Evolutionary conservation across 2,329 filamentous ascomycete species (phyloP).

Genomic region (Fusarium udum): DNA sequence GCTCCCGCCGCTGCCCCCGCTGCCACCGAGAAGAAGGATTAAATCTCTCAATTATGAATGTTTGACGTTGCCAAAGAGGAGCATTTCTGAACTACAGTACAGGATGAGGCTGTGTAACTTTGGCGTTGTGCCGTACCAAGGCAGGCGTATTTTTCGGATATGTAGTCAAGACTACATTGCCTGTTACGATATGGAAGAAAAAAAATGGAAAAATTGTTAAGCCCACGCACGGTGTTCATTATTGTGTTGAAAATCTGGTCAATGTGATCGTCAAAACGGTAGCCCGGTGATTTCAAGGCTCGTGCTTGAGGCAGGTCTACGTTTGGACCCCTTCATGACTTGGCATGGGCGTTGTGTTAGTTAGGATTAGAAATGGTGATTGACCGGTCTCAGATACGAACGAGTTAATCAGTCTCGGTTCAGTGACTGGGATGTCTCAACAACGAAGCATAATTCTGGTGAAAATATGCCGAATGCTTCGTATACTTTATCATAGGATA

Average conservation of each 20-base stretch:
- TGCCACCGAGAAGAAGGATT: conserved; percentile 54
- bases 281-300: not conserved
- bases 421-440: not conserved
- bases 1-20: conserved; percentile 42
- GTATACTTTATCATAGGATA: not conserved
- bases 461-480: not conserved
- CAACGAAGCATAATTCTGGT: not conserved
- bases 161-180: conserved; percentile 30
- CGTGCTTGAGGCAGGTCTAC: not conserved
- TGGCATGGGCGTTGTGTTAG: not conserved
- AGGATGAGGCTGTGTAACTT: conserved; percentile 36
- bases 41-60: conserved; percentile 33
- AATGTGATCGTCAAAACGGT: not conserved
- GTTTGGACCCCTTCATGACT: not conserved
- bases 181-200: conserved; percentile 39
- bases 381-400: not conserved
- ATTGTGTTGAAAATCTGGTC: not conserved
- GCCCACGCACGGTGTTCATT: conserved; percentile 8
- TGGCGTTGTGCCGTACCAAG: conserved; percentile 38
- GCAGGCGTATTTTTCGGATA: conserved; percentile 34
- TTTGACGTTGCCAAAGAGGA: conserved; percentile 32
- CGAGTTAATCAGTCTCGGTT: not conserved
- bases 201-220: conserved; percentile 39
- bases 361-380: not conserved
- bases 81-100: conserved; percentile 34